Evolutionary conservation across 2,329 filamentous ascomycete species (phyloP).

Genomic region (Claviceps citrina): DNA sequence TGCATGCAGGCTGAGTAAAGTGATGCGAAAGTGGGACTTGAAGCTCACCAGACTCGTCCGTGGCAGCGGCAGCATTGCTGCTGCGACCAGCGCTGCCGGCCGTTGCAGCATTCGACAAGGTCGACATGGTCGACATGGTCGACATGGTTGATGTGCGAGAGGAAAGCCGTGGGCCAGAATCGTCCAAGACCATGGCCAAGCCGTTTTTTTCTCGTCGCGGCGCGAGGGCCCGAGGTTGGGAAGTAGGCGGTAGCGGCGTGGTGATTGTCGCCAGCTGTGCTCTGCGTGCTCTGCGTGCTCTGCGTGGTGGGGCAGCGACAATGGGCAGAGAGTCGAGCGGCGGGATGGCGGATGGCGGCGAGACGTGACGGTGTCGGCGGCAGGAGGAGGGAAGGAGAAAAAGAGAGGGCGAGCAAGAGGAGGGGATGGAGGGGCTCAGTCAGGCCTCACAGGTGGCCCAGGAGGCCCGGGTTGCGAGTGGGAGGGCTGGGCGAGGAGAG

Average conservation of each 20-base stretch:
- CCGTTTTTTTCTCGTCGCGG: not conserved
- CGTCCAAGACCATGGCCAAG: conserved; percentile 25
- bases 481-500: conserved; percentile 1
- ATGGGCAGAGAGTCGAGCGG: not conserved
- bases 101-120: conserved; percentile 22
- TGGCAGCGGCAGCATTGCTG: conserved; percentile 8
- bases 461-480: conserved; percentile 10
- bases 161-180: conserved; percentile 22
- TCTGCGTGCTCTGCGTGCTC: no score
- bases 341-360: no score
- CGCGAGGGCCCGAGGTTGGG: not conserved
- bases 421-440: conserved; percentile 5
- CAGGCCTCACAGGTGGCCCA: no score
- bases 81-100: conserved; percentile 16
- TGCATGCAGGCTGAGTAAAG: conserved; percentile 5
- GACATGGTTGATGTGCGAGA: conserved; percentile 20
- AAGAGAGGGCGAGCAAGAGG: not conserved
- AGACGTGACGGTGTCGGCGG: no score
- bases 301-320: not conserved
- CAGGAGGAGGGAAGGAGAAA: not conserved
- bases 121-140: no score
- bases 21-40: conserved; percentile 5
- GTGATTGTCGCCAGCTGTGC: conserved; percentile 6
- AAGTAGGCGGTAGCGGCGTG: not conserved
- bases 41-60: conserved; percentile 27